These are phyloP conservation scores for Annulohypoxylon nitens DNA, from an alignment of 495 filamentous ascomycete species.

Conservation along the genomic window DNA sequence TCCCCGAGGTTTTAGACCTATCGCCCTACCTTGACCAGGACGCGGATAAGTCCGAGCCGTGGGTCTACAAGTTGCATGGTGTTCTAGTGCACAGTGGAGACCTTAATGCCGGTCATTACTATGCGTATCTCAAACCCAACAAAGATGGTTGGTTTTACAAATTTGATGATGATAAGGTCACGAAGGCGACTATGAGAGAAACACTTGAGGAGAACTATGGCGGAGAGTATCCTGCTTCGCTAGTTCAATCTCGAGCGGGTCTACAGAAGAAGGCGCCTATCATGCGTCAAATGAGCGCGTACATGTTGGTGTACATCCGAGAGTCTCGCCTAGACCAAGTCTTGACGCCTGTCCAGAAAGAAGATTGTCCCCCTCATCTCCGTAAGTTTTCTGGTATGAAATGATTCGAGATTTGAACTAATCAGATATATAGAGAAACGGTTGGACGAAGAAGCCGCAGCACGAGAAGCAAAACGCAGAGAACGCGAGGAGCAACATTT, in stretches of 20 bases:
- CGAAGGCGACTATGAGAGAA: conserved; percentile 89
- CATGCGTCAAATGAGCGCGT: conserved; percentile 78
- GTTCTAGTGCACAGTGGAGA: conserved; percentile 97
- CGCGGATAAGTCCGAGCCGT: conserved; percentile 89
- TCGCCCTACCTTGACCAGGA: conserved; percentile 87
- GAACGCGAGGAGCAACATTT: conserved; percentile 95
- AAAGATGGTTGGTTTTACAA: conserved; percentile 96
- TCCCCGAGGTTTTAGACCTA: conserved; percentile 93
- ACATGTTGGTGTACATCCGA: conserved; percentile 98
- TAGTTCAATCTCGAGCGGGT: conserved; percentile 54
- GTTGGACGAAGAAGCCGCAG: conserved; percentile 83
- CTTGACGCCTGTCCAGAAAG: conserved; percentile 76
- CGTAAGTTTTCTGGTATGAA: conserved; percentile 60
- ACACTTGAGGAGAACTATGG: conserved; percentile 97
- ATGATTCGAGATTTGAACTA: conserved; percentile 41
- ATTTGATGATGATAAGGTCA: conserved; percentile 97
- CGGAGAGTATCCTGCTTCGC: conserved; percentile 79
- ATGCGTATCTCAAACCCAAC: conserved; percentile 93
- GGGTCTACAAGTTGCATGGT: conserved; percentile 91
- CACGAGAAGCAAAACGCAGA: conserved; percentile 77
- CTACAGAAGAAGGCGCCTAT: conserved; percentile 61
- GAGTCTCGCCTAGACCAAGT: conserved; percentile 85
- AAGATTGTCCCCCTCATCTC: conserved; percentile 87
- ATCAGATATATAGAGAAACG: conserved; percentile 67
- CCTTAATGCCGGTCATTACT: conserved; percentile 98